Base-by-base conservation (phyloP, 805 yeast species). In the Hanseniaspora taiwanica region DNA sequence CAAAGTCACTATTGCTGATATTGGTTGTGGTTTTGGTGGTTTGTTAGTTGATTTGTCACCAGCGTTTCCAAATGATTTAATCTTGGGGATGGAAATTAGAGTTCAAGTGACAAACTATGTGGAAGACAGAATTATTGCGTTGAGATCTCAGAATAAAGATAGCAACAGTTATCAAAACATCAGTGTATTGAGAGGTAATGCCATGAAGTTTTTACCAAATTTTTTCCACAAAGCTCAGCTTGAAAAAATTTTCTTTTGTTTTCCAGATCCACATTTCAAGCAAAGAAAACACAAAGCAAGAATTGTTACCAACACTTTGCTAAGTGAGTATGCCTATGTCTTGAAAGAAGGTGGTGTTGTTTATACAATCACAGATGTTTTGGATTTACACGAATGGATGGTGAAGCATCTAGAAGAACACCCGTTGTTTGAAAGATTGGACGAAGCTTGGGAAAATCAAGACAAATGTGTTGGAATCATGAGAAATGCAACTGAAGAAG, bases 181-280 rank as follows among this genome's bases (percentile, higher is more conserved):
- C 32, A 78, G 84, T 21, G 97, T 91, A 3, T 64, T 91, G 40
- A 72, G 98, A 58, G 97, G 93, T 16, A 91, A 91, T 56, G 91
- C 97, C 27, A 91, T 91, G 98, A 91, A 91, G 61, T 91, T 91
- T 55, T 63, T 86, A 46, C 97, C 98, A 18, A 91, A 91, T 59
- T 91, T 91, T 59, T 91, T 91, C 64, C 66, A 69, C 43, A 80
- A 80, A 59, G 76, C 77, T 6, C 96, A 86, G 57, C 64, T 87
- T 39, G 74, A 79, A 25, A 91, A 89, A 66, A 83, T 91, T 73
- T 91, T 91, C 64, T 91, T 91, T 66, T 91, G 98, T 60, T 91
- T 91, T 72, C 98, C 98, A n/a, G 98, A 91, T 61, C 98, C 98
- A 6, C 98, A 91, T 60, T 91, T 91, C 69, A 91, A 91, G 59